Conservation (phyloP, 2,329 filamentous ascomycete species). For the Cordyceps fumosorosea region DNA sequence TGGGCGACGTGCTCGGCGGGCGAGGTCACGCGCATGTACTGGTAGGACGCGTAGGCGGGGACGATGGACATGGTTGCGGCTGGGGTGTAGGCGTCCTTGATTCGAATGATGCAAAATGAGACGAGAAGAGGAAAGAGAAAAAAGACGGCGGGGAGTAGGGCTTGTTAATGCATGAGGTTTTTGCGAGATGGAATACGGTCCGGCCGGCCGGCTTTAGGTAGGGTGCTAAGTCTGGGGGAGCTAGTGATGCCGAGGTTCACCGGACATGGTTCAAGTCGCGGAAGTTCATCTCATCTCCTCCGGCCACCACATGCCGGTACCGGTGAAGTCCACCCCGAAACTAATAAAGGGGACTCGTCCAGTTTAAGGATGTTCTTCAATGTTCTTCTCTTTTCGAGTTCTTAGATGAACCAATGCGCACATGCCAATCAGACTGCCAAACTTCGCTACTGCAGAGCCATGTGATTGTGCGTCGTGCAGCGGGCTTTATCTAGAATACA, state of each 20-base stretch:
- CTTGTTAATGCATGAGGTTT: not conserved
- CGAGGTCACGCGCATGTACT: slow-evolving; percentile 68
- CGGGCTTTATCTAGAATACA: too few relatives aligned
- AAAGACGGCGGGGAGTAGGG: not conserved
- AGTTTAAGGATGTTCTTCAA: not conserved
- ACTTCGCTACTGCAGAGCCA: too few relatives aligned
- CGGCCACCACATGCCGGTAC: not conserved
- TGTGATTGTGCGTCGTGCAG: too few relatives aligned
- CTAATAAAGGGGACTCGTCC: not conserved
- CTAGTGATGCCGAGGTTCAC: slow-evolving; percentile 2
- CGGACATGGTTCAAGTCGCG: not conserved
- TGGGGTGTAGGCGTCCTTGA: not conserved
- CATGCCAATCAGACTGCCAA: too few relatives aligned
- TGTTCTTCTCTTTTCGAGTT: not conserved
- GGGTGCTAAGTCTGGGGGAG: not conserved
- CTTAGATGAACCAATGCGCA: too few relatives aligned
- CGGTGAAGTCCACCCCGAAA: not conserved
- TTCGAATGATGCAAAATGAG: not conserved
- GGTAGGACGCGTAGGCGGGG: slow-evolving; percentile 37
- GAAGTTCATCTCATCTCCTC: not conserved
- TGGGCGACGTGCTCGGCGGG: slow-evolving; percentile 72
- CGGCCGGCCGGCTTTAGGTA: not conserved
- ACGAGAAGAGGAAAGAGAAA: not conserved
- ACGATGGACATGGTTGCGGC: slow-evolving; percentile 7
- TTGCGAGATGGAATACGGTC: not conserved